Evolutionary conservation across 2,329 filamentous ascomycete species (phyloP), one percentile per base, ranked within the genome.

Genomic region (Leptographium radiaticola): DNA sequence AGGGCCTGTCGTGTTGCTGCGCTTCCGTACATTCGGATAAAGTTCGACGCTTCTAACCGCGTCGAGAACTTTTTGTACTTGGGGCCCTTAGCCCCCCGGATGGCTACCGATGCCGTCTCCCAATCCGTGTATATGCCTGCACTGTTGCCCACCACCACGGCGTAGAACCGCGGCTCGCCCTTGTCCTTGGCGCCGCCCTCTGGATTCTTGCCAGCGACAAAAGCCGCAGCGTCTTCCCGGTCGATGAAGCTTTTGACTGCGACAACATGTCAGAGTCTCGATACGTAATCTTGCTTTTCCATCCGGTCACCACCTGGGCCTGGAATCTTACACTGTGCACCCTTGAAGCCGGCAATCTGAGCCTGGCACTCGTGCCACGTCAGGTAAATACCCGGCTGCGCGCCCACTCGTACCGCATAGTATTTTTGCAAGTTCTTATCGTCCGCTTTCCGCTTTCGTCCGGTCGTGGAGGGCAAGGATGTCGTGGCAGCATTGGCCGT

Each of bases 161-260:
- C 81, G 62, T 84, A 84, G 65, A 75, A 84, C 49, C 70, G 72
- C 1, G 59, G 58, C 50, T 71, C 63, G 47, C 73, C 69, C 56
- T 71, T 66, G 31, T 62, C 59, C 43, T 71, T 66, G 25, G 70
- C 62, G 20, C 68, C 62, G 16, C 68, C 63, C 15, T 64, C 60
- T 4, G 67, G 67, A 54, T 76, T 75, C 59, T 75, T 76, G 48
- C 87, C 86, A 1, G 76, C 80, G 31, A 88, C 74, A 64, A 87
- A 96, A 2, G 80, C 81, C 62, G 86, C 78, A n/a, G 91, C 91
- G 56, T 95, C 89, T 58, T 83, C 77, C 55, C 76, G 72, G 0
- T 77, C 81, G 11, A 75, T 70, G 64, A 95, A 96, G 1, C 86
- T 88, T 70, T 93, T 91, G 73, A 49, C 52, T 46, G 34, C 11